Evolutionary conservation across 2,329 filamentous ascomycete species (phyloP), one percentile per base, ranked within the genome.

Genomic region (Beauveria australis): DNA sequence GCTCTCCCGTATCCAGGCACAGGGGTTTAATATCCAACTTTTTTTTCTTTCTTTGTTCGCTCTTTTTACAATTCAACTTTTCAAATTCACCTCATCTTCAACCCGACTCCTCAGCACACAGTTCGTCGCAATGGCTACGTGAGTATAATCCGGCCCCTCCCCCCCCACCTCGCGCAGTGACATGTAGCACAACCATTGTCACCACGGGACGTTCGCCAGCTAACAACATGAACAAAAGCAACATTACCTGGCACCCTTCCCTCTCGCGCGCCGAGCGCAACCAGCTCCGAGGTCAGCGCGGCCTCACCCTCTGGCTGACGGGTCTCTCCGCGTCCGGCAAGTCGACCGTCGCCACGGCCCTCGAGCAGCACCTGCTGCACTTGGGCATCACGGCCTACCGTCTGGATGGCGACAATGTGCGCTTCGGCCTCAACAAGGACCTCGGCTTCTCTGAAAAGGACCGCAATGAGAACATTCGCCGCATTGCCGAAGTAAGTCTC

Each of bases 361-460:
- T 99, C 46, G 94, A 99, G 81, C 93, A 97, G 79, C 92, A 97
- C 75, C 87, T 99, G 40, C 85, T 99, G 60, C 92, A 96, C 74
- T 82, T 91, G 12, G 89, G 88, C 48, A 79, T 94, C 56, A 80
- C 88, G 60, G 89, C 92, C 63, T 99, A 99, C 83, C 87, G 94
- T 58, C 87, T 99, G 33, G 94, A 99, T 76, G 94, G 93, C 70
- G 94, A 99, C 83, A 99, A 99, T 77, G 89, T 99, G 66, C 93
- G 94, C 63, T 97, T 97, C 79, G 94, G 94, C 18, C 83, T 99
- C 67, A 99, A 97, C 85, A 96, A 95, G 78, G 93, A 97, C 79
- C 84, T 99, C 12, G 93, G 93, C 18, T 99, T 97, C 81, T 89
- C 86, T 65, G 93, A 96, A 72, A 85, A 86, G 72, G 92, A 97